These are phyloP conservation scores for Castanea mollissima DNA, from an alignment of 306 rosid genomes.

Conservation along the genomic window DNA sequence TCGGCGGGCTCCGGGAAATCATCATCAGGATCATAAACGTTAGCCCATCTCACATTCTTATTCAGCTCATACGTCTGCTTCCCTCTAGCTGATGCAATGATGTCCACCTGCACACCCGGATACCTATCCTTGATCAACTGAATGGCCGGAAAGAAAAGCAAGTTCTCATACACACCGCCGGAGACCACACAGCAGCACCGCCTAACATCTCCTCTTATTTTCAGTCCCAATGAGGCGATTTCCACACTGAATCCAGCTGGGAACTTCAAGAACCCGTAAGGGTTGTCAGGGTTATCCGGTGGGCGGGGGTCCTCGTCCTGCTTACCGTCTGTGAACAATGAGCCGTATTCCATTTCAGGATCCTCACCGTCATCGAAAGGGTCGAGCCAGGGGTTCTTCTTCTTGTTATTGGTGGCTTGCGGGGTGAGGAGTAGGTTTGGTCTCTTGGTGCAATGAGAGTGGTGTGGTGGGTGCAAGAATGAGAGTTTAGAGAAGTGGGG, in stretches of 20 bases:
- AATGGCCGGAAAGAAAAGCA: slow-evolving; percentile 70
- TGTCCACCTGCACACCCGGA: slow-evolving; percentile 80
- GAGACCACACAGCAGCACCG: slow-evolving; percentile 77
- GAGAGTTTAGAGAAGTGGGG: slow-evolving; percentile 36
- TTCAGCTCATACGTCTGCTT: slow-evolving; percentile 76
- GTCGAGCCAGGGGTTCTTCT: slow-evolving; percentile 81
- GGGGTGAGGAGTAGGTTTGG: slow-evolving; percentile 15
- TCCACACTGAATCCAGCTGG: slow-evolving; percentile 74
- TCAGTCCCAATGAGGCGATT: slow-evolving; percentile 59
- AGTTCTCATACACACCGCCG: slow-evolving; percentile 85
- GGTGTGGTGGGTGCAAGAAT: slow-evolving; percentile 25
- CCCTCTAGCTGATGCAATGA: slow-evolving; percentile 62
- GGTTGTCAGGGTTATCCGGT: slow-evolving; percentile 68
- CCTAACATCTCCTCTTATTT: slow-evolving; percentile 81
- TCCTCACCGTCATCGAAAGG: slow-evolving; percentile 80
- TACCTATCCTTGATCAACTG: slow-evolving; percentile 78
- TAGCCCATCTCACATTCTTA: slow-evolving; percentile 84
- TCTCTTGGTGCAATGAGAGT: slow-evolving; percentile 30
- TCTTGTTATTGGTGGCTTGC: slow-evolving; percentile 29
- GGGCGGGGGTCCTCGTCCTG: slow-evolving; percentile 84
- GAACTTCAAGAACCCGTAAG: slow-evolving; percentile 77
- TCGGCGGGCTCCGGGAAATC: slow-evolving; percentile 72
- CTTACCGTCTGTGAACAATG: slow-evolving; percentile 65
- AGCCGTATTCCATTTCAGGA: slow-evolving; percentile 67
- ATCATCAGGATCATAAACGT: slow-evolving; percentile 72